Percentiles rank a stretch among this genome's conserved stretches.
These are phyloP conservation scores for Davidsoniella australis DNA, from an alignment of 2,329 filamentous ascomycete species.

Conservation along the genomic window DNA sequence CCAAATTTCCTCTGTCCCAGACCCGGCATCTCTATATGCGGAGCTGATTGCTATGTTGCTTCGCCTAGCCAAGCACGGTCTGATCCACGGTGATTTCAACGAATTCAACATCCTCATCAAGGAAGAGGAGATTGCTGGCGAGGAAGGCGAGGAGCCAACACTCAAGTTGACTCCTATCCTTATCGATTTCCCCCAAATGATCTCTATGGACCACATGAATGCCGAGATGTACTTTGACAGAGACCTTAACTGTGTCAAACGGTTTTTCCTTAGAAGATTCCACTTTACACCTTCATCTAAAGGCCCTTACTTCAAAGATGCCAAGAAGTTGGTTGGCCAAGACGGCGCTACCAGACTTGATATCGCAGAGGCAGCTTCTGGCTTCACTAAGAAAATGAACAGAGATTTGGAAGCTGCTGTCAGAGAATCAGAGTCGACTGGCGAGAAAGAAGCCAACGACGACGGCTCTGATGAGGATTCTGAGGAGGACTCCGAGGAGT, in stretches of 20 bases:
- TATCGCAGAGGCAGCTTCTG: slow-evolving; percentile 76
- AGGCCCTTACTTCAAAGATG: slow-evolving; percentile 74
- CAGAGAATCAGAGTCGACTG: slow-evolving; percentile 47
- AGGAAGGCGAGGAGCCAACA: slow-evolving; percentile 1
- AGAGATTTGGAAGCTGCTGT: slow-evolving; percentile 89
- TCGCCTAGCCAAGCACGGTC: slow-evolving; percentile 62
- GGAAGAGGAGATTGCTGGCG: slow-evolving; percentile 25
- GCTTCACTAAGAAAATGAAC: slow-evolving; percentile 92
- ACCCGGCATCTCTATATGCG: slow-evolving; percentile 75
- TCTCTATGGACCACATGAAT: slow-evolving; percentile 84
- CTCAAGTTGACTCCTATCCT: slow-evolving; percentile 55
- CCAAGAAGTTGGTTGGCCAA: slow-evolving; percentile 54
- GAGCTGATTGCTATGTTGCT: slow-evolving; percentile 80
- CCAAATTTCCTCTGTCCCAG: slow-evolving; percentile 68
- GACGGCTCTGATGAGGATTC: slow-evolving; percentile 17
- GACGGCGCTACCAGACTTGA: slow-evolving; percentile 58
- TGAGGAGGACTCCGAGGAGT: slow-evolving; percentile 17
- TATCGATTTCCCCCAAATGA: slow-evolving; percentile 97
- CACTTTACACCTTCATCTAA: slow-evolving; percentile 67
- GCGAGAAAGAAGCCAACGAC: slow-evolving; percentile 22
- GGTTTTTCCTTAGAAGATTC: slow-evolving; percentile 80
- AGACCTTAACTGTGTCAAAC: slow-evolving; percentile 88
- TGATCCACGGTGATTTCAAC: slow-evolving; percentile 98
- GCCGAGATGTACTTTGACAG: slow-evolving; percentile 96
- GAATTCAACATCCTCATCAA: slow-evolving; percentile 91